These are phyloP conservation scores for Aureobasidium zeae DNA, from an alignment of 2,329 filamentous ascomycete species.

Conservation along the genomic window DNA sequence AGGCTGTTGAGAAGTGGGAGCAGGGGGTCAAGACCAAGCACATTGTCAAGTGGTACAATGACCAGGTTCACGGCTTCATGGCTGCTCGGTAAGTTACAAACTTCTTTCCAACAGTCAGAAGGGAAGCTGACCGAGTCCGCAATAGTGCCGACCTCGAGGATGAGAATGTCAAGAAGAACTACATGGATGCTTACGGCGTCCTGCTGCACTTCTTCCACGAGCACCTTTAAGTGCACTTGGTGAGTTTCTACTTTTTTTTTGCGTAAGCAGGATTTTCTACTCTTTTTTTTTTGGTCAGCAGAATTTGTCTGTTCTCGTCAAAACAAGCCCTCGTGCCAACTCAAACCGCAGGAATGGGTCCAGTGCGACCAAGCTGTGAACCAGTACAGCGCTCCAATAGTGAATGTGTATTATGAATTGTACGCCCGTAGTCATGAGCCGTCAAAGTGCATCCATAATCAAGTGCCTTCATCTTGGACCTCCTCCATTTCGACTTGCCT, in stretches of 20 bases:
- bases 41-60: slow-evolving; percentile 40
- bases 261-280: too few relatives aligned
- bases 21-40: slow-evolving; percentile 39
- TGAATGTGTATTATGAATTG: too few relatives aligned
- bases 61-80: slow-evolving; percentile 41
- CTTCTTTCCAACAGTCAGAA: neutral
- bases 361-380: slow-evolving; percentile 3
- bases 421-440: too few relatives aligned
- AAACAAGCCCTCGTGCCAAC: neutral
- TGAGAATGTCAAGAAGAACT: slow-evolving; percentile 40
- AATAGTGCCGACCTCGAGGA: slow-evolving; percentile 38
- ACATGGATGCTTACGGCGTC: slow-evolving; percentile 41
- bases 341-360: neutral
- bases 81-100: slow-evolving; percentile 28
- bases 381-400: too few relatives aligned
- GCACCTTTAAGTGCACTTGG: slow-evolving; percentile 38
- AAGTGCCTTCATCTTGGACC: slow-evolving; percentile 36
- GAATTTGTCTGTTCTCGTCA: neutral
- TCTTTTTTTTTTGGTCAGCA: too few relatives aligned
- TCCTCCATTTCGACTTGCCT: slow-evolving; percentile 40
- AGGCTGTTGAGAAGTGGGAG: slow-evolving; percentile 43
- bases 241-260: too few relatives aligned
- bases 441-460: neutral
- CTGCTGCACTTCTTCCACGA: slow-evolving; percentile 45
- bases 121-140: neutral